Conservation (phyloP, 2,329 filamentous ascomycete species). For the Fusarium domesticum region DNA sequence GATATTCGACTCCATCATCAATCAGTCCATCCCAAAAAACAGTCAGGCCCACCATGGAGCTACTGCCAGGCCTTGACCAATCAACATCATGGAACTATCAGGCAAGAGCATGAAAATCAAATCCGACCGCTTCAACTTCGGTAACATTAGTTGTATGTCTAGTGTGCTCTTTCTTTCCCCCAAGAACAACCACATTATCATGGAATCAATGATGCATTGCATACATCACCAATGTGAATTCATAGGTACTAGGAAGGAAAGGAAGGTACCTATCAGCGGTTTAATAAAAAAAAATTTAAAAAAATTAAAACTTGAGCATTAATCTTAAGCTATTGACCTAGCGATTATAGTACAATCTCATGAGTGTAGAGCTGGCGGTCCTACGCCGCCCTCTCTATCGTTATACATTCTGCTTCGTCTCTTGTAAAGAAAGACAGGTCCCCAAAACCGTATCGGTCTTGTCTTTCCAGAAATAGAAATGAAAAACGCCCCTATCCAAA, state of each 20-base stretch:
- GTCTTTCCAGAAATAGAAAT: not conserved
- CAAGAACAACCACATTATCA: too few relatives aligned
- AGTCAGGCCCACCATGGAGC: constrained; percentile 1
- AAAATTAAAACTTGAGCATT: too few relatives aligned
- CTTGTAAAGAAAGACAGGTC: not conserved
- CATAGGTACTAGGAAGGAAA: too few relatives aligned
- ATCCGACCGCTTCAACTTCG: constrained; percentile 10
- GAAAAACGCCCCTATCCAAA: not conserved
- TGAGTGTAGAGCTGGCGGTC: not conserved
- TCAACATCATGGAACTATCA: not conserved
- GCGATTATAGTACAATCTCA: not conserved
- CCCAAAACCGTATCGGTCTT: not conserved
- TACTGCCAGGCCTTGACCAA: constrained; percentile 6
- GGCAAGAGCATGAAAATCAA: constrained; percentile 1
- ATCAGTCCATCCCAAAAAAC: constrained; percentile 19
- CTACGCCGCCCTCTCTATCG: not conserved
- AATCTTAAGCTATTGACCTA: too few relatives aligned
- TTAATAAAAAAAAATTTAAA: too few relatives aligned
- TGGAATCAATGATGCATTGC: too few relatives aligned
- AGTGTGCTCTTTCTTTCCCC: too few relatives aligned
- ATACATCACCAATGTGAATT: too few relatives aligned
- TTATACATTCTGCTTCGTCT: not conserved
- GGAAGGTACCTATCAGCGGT: too few relatives aligned
- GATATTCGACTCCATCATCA: constrained; percentile 8
- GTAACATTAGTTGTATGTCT: too few relatives aligned